These are phyloP conservation scores for Conoideocrella luteorostrata DNA, from an alignment of 2,329 filamentous ascomycete genomes.

Conservation along the genomic window DNA sequence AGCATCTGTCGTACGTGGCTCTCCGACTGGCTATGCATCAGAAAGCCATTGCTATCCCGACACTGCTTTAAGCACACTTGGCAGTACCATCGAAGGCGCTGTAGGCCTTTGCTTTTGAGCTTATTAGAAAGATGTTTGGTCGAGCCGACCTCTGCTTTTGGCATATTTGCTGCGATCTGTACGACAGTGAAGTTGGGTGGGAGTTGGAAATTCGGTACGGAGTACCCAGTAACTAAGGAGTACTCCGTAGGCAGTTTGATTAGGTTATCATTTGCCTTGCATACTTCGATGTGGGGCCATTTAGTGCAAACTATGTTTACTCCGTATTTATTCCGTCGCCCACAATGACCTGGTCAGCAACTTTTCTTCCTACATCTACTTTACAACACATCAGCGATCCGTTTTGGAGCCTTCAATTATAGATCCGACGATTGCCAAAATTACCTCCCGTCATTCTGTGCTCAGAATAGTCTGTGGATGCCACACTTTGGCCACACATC, in stretches of 20 bases:
- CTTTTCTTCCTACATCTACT: too few relatives aligned
- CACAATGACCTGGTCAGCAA: not conserved
- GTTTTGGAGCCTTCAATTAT: too few relatives aligned
- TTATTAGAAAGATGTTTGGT: conserved; percentile 89
- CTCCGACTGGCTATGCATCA: conserved; percentile 80
- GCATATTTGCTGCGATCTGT: conserved; percentile 53
- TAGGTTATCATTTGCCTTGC: conserved; percentile 6
- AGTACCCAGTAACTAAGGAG: too few relatives aligned
- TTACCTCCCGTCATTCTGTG: too few relatives aligned
- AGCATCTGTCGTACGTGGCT: conserved; percentile 86
- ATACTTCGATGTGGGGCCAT: conserved; percentile 3
- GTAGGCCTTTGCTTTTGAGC: conserved; percentile 73
- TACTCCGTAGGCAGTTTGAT: too few relatives aligned
- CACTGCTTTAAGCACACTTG: conserved; percentile 62
- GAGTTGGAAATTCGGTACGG: not conserved
- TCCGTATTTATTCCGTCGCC: not conserved
- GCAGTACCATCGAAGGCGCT: conserved; percentile 88
- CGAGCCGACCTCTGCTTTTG: conserved; percentile 83
- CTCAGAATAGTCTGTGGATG: too few relatives aligned
- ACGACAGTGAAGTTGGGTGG: not conserved
- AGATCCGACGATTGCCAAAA: not conserved
- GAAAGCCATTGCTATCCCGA: conserved; percentile 85
- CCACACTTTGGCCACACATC: too few relatives aligned
- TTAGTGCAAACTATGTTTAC: not conserved
- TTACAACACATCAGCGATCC: too few relatives aligned